Evolutionary conservation across 2,329 filamentous ascomycete genomes (phyloP), one percentile per base, ranked within the genome.

Genomic region (Phialophora chinensis): DNA sequence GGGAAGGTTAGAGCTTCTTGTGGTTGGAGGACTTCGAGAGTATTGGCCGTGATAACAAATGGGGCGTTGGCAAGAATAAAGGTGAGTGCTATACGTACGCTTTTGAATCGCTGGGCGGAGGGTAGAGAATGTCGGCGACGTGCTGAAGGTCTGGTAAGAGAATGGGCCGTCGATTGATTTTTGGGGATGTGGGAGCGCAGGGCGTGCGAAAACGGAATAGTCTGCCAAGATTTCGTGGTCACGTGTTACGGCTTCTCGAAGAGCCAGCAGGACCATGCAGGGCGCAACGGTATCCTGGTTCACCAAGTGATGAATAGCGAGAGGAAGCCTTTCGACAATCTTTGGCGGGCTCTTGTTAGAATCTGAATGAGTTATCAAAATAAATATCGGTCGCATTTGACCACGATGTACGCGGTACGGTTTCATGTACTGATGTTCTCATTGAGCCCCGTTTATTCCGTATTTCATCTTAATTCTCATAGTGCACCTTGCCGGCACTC

Each of bases 401-500:
- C 14, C 14, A 44, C 14, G 17, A n/a, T 4, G 14, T 2, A n/a
- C 7, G 38, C 17, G 7, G 38, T 7, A 44, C n/a, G 5, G 38
- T n/a, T n/a, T 44, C 38, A 44, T n/a, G 7, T 8, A 4, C 14
- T 1, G 38, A 44, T 44, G 5, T 20, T 20, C 38, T 44, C 38
- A 44, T 44, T 44, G 38, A 44, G 3, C 38, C 38, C 6, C 17
- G 4, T 0, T 44, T 44, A 6, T n/a, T 20, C 38, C 17, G 5
- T 20, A 44, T n/a, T 6, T 20, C 17, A 20, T 27, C 38, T 61
- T 49, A 61, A 31, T 81, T 78, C 49, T 81, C 76, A 71, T 77
- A 80, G 33, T 73, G 77, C 6, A 78, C 72, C 65, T 83, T 80
- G 1, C 86, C 89, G 73, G 86, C 79, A 74, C 88, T 93, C 35